Evolutionary conservation across 2,329 filamentous ascomycete species (phyloP), one percentile per base, ranked within the genome.

Genomic region (Aspergillus sp.): DNA sequence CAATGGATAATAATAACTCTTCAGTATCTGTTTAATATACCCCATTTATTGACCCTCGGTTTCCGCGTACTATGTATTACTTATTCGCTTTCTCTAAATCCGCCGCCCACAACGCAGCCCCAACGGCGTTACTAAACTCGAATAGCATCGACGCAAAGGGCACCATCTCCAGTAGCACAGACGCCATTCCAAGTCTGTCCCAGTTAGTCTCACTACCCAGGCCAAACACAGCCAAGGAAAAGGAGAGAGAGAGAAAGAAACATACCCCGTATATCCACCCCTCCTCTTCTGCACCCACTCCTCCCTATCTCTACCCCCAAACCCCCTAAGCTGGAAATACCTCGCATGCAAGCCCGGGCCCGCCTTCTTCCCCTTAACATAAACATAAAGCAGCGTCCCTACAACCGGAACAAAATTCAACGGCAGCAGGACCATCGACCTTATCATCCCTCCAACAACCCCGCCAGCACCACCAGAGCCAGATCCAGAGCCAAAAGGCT

Each of bases 321-420:
- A 96, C 48, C 85, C 84, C 78, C 97, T 98, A 60, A 98, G 81
- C 78, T 96, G 90, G 73, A 96, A 97, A 76, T 96, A 97, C 76
- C 95, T 73, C 3, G 74, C 71, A 68, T 85, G 82, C 38, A 80
- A 78, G 1, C 77, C 77, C 41, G 85, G 84, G 2, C 82, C 85
- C 24, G 77, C 71, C 57, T 78, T 79, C 66, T 73, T 74, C 74
- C 88, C 89, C 74, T 96, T 91, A 15, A 96, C 71, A 26, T 89
- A 72, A 34, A 97, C 83, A 73, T 96, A 98, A 4, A 92, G 78
- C 7, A 87, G 78, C 0, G 93, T 96, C 5, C 93, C 93, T 17
- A 96, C 85, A 0, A 97, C 83, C 0, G 93, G 93, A 52, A 98
- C 92, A 71, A 96, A 92, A 78, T 97, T 98, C 59, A 98, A 81